These are phyloP conservation scores for Aspergillus candidus DNA, from an alignment of 2,329 filamentous ascomycete species.

Conservation along the genomic window DNA sequence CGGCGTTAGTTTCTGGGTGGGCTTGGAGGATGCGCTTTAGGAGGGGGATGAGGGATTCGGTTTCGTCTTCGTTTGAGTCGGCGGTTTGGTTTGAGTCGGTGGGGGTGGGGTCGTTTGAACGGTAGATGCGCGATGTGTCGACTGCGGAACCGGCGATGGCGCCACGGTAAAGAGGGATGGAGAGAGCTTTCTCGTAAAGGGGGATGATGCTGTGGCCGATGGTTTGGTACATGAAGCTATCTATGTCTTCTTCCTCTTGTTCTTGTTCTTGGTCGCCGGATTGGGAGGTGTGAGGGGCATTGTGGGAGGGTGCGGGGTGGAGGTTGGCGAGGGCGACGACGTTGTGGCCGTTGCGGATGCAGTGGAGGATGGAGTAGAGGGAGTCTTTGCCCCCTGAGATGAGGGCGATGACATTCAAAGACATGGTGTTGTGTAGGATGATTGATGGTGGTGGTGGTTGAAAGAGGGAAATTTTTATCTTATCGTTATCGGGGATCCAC, in stretches of 20 bases:
- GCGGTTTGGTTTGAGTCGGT: not conserved
- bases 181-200: constrained; percentile 72
- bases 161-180: constrained; percentile 75
- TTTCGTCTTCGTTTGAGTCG: constrained; percentile 59
- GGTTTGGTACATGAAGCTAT: constrained; percentile 99
- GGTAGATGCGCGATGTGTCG: constrained; percentile 67
- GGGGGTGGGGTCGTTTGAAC: constrained; percentile 15
- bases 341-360: constrained; percentile 74
- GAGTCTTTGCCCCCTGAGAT: constrained; percentile 98
- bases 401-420: constrained; percentile 73
- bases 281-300: constrained; percentile 1
- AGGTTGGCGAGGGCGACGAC: constrained; percentile 87
- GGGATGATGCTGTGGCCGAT: constrained; percentile 84
- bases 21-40: constrained; percentile 58
- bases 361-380: constrained; percentile 88
- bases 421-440: constrained; percentile 39
- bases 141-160: constrained; percentile 67
- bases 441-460: constrained; percentile 4
- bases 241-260: constrained; percentile 58
- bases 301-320: constrained; percentile 49
- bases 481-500: too few species aligned
- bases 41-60: constrained; percentile 75
- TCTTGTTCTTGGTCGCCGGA: constrained; percentile 7
- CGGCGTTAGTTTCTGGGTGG: constrained; percentile 76
- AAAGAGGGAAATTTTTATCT: not conserved